Percentiles rank a stretch among this genome's conserved stretches.
phyloP scores from a whole-genome alignment of 768 basidiomycete genomes.

The Suillus luteus region DNA sequence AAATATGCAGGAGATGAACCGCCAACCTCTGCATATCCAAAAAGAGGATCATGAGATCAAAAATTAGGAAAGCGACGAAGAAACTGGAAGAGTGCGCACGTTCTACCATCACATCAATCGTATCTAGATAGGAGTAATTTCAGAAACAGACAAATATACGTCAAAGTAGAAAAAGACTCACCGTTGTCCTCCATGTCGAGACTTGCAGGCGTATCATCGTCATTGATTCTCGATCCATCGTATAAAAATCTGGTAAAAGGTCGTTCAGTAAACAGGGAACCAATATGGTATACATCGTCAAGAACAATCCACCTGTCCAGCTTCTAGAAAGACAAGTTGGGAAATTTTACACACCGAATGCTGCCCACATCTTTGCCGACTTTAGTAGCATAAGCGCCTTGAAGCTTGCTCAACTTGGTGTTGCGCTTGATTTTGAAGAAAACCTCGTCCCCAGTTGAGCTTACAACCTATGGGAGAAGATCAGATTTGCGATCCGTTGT shows the following conservation, averaged over 20 bases:
- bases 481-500: conserved; percentile 10
- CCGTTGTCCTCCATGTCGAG: conserved; percentile 92
- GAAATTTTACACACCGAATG: conserved; percentile 68
- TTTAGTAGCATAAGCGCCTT: conserved; percentile 89
- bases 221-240: conserved; percentile 82
- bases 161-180: conserved; percentile 35
- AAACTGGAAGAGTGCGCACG: conserved; percentile 54
- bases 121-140: conserved; percentile 49
- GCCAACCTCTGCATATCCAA: conserved; percentile 44
- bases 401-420: conserved; percentile 90
- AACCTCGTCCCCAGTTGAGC: conserved; percentile 80
- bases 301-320: conserved; percentile 1
- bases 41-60: conserved; percentile 7
- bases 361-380: conserved; percentile 87
- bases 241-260: conserved; percentile 75
- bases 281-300: not conserved
- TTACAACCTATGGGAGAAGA: conserved; percentile 57
- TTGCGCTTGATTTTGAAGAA: conserved; percentile 97
- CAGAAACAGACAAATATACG: conserved; percentile 9
- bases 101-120: conserved; percentile 97
- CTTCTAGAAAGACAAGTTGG: not conserved
- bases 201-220: conserved; percentile 83
- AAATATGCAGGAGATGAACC: conserved; percentile 30
- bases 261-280: not conserved
- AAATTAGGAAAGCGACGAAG: conserved; percentile 14